Conservation (phyloP, 1,139 yeast genomes). For the Nadsonia starkeyi-henricii region DNA sequence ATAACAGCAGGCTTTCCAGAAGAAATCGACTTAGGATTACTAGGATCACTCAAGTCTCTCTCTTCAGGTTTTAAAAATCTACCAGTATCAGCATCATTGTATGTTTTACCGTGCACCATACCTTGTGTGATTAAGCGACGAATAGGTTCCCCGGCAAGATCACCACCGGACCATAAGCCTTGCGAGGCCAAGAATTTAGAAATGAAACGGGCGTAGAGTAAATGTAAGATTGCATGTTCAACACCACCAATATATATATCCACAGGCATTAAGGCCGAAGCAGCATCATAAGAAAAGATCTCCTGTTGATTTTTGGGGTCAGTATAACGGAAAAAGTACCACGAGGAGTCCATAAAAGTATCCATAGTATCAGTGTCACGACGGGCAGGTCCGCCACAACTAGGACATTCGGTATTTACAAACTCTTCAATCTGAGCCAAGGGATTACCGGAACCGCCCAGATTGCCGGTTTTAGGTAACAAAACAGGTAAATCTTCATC, state of each 20-base stretch:
- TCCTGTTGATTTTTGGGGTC: slow-evolving; percentile 48
- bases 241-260: slow-evolving; percentile 90
- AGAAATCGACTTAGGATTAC: slow-evolving; percentile 32
- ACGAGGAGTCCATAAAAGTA: slow-evolving; percentile 92
- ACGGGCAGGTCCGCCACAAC: slow-evolving; percentile 58
- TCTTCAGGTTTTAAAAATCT: slow-evolving; percentile 70
- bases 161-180: slow-evolving; percentile 41
- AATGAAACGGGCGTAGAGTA: slow-evolving; percentile 72
- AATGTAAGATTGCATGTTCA: slow-evolving; percentile 89
- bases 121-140: slow-evolving; percentile 78
- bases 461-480: slow-evolving; percentile 62
- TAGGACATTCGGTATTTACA: slow-evolving; percentile 64
- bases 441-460: slow-evolving; percentile 20
- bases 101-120: slow-evolving; percentile 93
- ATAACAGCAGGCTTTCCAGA: slow-evolving; percentile 41
- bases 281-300: slow-evolving; percentile 43
- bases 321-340: slow-evolving; percentile 81
- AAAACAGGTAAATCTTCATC: slow-evolving; percentile 70
- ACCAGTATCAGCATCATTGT: slow-evolving; percentile 54
- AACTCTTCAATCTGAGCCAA: slow-evolving; percentile 48
- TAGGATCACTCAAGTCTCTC: slow-evolving; percentile 30
- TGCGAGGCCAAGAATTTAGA: slow-evolving; percentile 59
- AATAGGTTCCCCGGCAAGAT: slow-evolving; percentile 61
- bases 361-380: slow-evolving; percentile 98
- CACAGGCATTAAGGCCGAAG: slow-evolving; percentile 55